Base-by-base conservation (phyloP, 2,329 filamentous ascomycete species). In the Trichothecium sympodiale region DNA sequence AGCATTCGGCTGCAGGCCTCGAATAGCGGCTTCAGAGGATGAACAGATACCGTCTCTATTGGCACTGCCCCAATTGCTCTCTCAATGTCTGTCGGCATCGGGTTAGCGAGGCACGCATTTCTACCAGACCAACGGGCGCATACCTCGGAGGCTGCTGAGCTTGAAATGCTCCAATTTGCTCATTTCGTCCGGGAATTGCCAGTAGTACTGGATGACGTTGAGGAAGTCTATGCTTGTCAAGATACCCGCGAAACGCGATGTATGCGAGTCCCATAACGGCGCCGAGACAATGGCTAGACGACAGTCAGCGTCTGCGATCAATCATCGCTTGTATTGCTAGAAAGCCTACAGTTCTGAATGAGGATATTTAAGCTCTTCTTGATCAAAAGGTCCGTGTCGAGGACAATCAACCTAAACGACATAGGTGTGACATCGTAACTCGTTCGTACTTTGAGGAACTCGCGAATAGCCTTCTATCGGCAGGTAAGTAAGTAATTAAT, bases 191-290 rank as follows among this genome's bases (percentile, higher is more conserved):
- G 89, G 91, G 49, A 91, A 93, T 60, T 96, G 88, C 69, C 87
- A 95, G 67, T 98, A 96, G 62, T 98, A 98, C 57, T 96, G 89
- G 29, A 98, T 94, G 38, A 98, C 82, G 53, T 98, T 98, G 63
- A 98, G 93, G 58, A 91, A 98, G 62, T 98, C 91, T 41, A 87
- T 94, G 43, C 87, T 91, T 18, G 91, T 98, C 45, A 98, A 71
- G 33, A 98, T 74, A 28, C 91, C 91, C 29, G 89, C 91, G 59
- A 96, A 98, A 26, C 83, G 86, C 17, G 88, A 94, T 4, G 80
- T 84, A 45, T 83, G 81, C 17, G 89, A 95, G 59, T 98, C 88
- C 91, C 91, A 98, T 45, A 98, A 67, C 34, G 91, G 91, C 35
- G 91, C 91, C 20, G 91, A 98, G 38, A 98, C 91, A 55, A 98